Base-by-base conservation (phyloP, 2,329 filamentous ascomycete genomes). In the Cercospora zeina region DNA sequence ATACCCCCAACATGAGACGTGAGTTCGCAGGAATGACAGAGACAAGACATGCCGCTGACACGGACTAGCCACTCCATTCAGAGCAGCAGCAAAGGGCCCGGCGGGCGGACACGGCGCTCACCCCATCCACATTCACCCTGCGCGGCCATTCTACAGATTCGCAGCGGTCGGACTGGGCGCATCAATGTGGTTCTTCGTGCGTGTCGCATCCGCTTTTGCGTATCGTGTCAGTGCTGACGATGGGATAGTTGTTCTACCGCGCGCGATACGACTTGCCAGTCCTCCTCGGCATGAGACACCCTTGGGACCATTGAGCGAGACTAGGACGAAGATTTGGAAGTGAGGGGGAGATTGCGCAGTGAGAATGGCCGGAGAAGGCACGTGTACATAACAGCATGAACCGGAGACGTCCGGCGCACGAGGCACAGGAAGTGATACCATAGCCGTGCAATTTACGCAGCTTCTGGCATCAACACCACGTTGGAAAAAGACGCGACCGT, bases 131-230 rank as follows among this genome's bases (percentile, higher is more conserved):
- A 77, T 89, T 73, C 86, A 84, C 74, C 84, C 83, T 34, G 83
- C 79, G 54, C 82, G 85, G 65, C 86, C 86, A 50, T 74, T 96
- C 68, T 96, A 97, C 82, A 87, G 91, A 75, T 89, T 93, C 77
- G 85, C 88, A 62, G 93, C 90, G 51, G 97, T 91, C 49, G 90
- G 88, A 65, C 83, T 99, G 66, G 90, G 92, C 70, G 95, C 95
- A 59, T 90, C 89, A 80, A 99, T 97, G 95, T 99, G 95, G 95
- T 97, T 99, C 81, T 99, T 95, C 78, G 93, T 97, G 63, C 53
- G 62, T 50, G 24, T 61, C 14, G 11, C 9, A 27, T 11, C 8
- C 16, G 13, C 24, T 14, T n/a, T 4, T 16, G 14, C 19, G 39
- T 13, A 3, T 9, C 10, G n/a, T 7, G 16, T 5, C 16, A 21